Evolutionary conservation across 2,329 filamentous ascomycete genomes (phyloP).

Genomic region (Aurifilum marmelostoma): DNA sequence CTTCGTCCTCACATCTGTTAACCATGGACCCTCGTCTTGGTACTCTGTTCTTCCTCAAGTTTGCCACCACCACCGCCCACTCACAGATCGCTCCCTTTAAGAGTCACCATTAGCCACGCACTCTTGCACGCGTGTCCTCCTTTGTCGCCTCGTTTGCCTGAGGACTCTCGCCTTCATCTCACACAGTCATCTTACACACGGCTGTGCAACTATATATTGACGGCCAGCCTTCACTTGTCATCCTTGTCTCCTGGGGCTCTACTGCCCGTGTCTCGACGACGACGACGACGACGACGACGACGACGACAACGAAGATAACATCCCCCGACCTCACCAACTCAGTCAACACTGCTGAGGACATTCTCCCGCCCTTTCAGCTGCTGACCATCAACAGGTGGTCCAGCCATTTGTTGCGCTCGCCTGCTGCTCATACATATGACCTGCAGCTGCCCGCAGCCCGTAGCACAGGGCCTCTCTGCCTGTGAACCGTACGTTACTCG

Average conservation of each 20-base stretch:
- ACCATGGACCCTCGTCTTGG: not conserved
- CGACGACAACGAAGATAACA: not conserved
- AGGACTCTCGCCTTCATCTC: too few species aligned
- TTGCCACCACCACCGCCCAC: not conserved
- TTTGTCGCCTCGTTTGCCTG: constrained; percentile 6
- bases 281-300: not conserved
- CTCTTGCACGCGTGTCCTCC: not conserved
- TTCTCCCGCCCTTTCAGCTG: not conserved
- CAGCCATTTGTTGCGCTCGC: not conserved
- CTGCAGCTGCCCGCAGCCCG: constrained; percentile 20
- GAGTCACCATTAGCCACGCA: not conserved
- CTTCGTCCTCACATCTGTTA: not conserved
- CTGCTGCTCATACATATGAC: constrained; percentile 3
- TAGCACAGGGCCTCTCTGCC: constrained; percentile 1
- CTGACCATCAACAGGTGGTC: not conserved
- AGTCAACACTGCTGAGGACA: not conserved
- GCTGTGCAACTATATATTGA: constrained; percentile 12
- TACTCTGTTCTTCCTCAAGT: not conserved
- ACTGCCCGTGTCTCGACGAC: not conserved
- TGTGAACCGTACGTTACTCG: not conserved
- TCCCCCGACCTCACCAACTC: not conserved
- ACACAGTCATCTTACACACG: constrained; percentile 3
- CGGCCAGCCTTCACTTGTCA: constrained; percentile 9
- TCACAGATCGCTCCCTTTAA: not conserved
- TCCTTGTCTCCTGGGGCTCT: too few species aligned